A percentile compares a stretch with the other conserved stretches of the same genome.
Evolutionary conservation across 2,329 filamentous ascomycete genomes (phyloP).

Genomic region (Apiospora kogelbergensis): DNA sequence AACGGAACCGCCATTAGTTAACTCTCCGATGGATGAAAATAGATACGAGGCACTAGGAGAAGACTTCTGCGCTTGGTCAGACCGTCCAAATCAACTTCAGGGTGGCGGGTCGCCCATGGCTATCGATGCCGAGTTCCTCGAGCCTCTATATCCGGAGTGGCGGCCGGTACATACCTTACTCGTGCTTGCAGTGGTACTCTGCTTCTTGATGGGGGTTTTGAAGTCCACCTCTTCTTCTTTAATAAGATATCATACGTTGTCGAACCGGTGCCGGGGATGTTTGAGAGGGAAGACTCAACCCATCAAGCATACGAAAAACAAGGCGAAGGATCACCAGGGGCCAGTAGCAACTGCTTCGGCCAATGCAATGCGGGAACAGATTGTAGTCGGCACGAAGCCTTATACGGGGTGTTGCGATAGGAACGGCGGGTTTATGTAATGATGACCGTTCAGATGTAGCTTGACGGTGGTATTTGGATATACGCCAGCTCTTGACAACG

Average conservation of each 20-base stretch:
- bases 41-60: constrained; percentile 13
- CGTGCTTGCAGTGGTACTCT: neutral
- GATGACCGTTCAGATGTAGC: too few species aligned
- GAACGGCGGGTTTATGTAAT: too few species aligned
- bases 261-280: neutral
- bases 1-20: neutral
- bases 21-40: neutral
- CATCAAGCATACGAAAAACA: neutral
- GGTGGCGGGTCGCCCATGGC: constrained; percentile 9
- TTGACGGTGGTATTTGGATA: too few species aligned
- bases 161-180: constrained; percentile 3
- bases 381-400: neutral
- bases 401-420: neutral
- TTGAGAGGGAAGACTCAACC: neutral
- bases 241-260: neutral
- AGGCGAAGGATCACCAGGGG: neutral
- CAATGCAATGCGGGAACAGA: neutral
- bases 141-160: constrained; percentile 10
- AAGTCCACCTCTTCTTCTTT: neutral
- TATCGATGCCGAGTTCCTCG: constrained; percentile 12
- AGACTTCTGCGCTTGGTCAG: constrained; percentile 15
- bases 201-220: neutral
- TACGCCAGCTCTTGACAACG: too few species aligned
- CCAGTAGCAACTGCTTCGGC: neutral
- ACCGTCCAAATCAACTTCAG: constrained; percentile 1